Percentiles rank a stretch among this genome's conserved stretches.
Conservation (phyloP, 202 grass and related monocot genomes). For the Bolboschoenoplectus hybrid region DNA sequence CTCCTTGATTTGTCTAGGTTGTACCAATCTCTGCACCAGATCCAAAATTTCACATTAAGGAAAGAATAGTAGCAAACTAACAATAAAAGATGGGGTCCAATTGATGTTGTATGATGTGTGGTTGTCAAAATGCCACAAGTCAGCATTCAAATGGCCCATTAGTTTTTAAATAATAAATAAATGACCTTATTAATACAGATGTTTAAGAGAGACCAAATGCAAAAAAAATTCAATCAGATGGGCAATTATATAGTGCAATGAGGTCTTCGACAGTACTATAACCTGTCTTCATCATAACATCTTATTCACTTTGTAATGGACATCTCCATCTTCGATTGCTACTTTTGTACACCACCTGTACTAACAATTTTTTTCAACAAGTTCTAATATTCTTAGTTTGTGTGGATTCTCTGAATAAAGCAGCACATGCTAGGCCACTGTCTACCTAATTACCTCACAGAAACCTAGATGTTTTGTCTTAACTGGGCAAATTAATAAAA, state of each 20-base stretch:
- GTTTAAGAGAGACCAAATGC: background rate
- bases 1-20: slow-evolving; percentile 93
- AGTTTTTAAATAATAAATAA: slow-evolving; percentile 12
- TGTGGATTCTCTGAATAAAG: background rate
- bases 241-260: background rate
- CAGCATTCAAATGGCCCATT: background rate
- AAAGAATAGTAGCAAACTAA: slow-evolving; percentile 7
- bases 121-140: background rate
- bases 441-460: background rate
- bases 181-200: background rate
- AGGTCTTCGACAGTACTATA: background rate
- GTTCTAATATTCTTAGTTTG: slow-evolving; percentile 6
- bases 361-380: background rate
- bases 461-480: slow-evolving; percentile 2
- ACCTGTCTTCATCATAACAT: background rate
- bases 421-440: background rate
- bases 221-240: background rate
- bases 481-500: background rate
- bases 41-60: slow-evolving; percentile 2
- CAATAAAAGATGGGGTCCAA: slow-evolving; percentile 6
- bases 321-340: background rate
- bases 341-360: background rate
- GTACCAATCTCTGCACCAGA: slow-evolving; percentile 70
- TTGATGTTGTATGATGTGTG: background rate
- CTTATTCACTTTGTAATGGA: slow-evolving; percentile 1